Conservation (phyloP, 257 asterid species). For the Primulina huaijiensis region DNA sequence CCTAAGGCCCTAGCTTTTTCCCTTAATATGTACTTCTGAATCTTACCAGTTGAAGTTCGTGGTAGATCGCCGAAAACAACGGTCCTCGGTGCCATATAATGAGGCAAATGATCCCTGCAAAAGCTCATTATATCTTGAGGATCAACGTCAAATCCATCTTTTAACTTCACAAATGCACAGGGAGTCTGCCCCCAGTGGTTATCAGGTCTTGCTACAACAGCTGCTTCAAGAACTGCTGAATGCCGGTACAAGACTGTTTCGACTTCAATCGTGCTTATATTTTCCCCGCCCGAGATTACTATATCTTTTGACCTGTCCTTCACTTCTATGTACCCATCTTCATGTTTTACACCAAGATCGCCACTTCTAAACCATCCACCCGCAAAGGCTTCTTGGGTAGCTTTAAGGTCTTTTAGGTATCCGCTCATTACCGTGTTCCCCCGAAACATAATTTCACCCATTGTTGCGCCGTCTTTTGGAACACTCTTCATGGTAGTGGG, state of each 20-base stretch:
- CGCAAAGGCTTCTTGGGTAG: slow-evolving; percentile 43
- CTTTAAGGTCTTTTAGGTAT: slow-evolving; percentile 42
- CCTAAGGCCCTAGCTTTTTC: slow-evolving; percentile 52
- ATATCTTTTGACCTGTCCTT: slow-evolving; percentile 49
- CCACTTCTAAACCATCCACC: slow-evolving; percentile 60
- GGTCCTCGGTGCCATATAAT: slow-evolving; percentile 57
- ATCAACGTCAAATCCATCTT: slow-evolving; percentile 39
- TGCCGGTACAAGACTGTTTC: slow-evolving; percentile 44
- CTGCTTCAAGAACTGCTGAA: slow-evolving; percentile 47
- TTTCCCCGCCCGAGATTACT: slow-evolving; percentile 53
- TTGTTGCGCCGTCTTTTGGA: slow-evolving; percentile 40
- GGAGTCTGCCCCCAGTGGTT: slow-evolving; percentile 58
- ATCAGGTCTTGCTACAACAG: slow-evolving; percentile 56
- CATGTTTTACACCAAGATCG: slow-evolving; percentile 49
- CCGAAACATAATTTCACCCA: slow-evolving; percentile 53
- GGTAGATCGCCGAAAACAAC: slow-evolving; percentile 48
- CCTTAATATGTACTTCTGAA: slow-evolving; percentile 52
- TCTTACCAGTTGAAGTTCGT: slow-evolving; percentile 50
- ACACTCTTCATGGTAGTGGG: slow-evolving; percentile 37
- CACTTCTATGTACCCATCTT: slow-evolving; percentile 45
- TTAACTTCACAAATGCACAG: slow-evolving; percentile 50
- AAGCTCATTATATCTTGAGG: slow-evolving; percentile 35
- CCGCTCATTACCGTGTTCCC: slow-evolving; percentile 60
- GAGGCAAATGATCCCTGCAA: slow-evolving; percentile 44
- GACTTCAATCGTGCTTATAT: slow-evolving; percentile 42